Conservation (phyloP, 495 filamentous ascomycete genomes). For the Polyplosphaeria fusca region DNA sequence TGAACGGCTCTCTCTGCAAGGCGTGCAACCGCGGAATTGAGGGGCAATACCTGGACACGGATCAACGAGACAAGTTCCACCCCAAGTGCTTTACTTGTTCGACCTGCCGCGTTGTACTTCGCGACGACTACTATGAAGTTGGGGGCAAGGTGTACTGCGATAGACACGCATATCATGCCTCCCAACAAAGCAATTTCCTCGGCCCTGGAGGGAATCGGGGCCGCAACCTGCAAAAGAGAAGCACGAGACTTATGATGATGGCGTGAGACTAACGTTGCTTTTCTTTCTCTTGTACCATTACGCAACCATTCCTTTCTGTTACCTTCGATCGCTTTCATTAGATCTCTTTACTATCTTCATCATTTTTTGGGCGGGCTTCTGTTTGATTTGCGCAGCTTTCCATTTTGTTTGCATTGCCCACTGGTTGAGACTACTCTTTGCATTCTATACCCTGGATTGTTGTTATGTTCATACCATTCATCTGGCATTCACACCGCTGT, state of each 20-base stretch:
- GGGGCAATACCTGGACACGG: conserved; percentile 90
- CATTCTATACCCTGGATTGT: neutral
- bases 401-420: no score
- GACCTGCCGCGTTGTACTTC: conserved; percentile 41
- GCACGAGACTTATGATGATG: conserved; percentile 87
- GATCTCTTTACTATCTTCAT: no score
- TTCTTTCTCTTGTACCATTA: neutral
- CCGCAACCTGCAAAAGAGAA: conserved; percentile 66
- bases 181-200: conserved; percentile 46
- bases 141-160: conserved; percentile 74
- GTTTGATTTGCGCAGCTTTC: no score
- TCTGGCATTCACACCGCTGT: no score
- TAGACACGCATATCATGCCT: conserved; percentile 69
- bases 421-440: neutral
- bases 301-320: no score
- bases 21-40: conserved; percentile 84
- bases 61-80: conserved; percentile 75
- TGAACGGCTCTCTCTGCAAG: conserved; percentile 80
- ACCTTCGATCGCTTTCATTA: no score
- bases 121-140: conserved; percentile 61
- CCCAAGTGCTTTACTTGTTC: conserved; percentile 79
- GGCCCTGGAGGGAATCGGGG: conserved; percentile 19
- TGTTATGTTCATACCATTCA: neutral
- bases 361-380: no score
- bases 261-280: conserved; percentile 3